Percentiles rank a stretch among this genome's conserved stretches.
These are phyloP conservation scores for Fusarium sp. DNA, from an alignment of 2,329 filamentous ascomycete genomes.

Conservation along the genomic window DNA sequence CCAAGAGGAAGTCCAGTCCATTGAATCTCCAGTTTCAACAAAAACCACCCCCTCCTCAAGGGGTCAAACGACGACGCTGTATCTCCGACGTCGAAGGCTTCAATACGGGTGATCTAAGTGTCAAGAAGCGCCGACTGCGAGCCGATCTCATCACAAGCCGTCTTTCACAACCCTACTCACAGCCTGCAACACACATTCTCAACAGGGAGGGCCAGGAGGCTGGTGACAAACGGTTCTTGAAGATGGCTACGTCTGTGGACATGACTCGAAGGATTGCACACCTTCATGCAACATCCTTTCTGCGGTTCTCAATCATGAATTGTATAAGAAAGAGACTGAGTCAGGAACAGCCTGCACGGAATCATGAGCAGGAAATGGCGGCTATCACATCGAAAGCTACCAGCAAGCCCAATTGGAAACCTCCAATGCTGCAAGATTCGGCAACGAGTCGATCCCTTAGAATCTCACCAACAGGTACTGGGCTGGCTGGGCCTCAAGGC, in stretches of 20 bases:
- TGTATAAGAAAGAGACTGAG: constrained; percentile 61
- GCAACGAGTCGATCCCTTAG: constrained; percentile 37
- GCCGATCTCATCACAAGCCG: constrained; percentile 74
- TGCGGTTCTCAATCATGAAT: constrained; percentile 75
- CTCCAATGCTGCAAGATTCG: constrained; percentile 36
- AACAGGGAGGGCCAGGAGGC: constrained; percentile 64
- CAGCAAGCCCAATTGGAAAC: constrained; percentile 37
- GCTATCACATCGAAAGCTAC: constrained; percentile 36
- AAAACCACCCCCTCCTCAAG: constrained; percentile 2
- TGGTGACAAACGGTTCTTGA: constrained; percentile 61
- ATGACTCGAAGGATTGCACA: constrained; percentile 53
- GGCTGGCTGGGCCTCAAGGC: constrained; percentile 17
- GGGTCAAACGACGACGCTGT: constrained; percentile 63
- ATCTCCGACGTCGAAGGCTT: constrained; percentile 69
- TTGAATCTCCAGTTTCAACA: constrained; percentile 21
- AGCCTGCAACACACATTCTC: constrained; percentile 75
- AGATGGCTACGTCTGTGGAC: constrained; percentile 58
- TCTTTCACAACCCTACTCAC: constrained; percentile 75
- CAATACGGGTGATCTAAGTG: constrained; percentile 60
- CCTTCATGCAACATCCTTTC: constrained; percentile 63
- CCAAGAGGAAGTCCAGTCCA: constrained; percentile 4
- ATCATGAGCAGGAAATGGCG: constrained; percentile 43
- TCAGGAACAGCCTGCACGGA: constrained; percentile 44
- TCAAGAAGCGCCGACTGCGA: constrained; percentile 75
- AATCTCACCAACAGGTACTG: constrained; percentile 18